A percentile compares a stretch with the other conserved stretches of the same genome.
These are phyloP conservation scores for Suillus alpinus DNA, from an alignment of 768 basidiomycete genomes.

Conservation along the genomic window DNA sequence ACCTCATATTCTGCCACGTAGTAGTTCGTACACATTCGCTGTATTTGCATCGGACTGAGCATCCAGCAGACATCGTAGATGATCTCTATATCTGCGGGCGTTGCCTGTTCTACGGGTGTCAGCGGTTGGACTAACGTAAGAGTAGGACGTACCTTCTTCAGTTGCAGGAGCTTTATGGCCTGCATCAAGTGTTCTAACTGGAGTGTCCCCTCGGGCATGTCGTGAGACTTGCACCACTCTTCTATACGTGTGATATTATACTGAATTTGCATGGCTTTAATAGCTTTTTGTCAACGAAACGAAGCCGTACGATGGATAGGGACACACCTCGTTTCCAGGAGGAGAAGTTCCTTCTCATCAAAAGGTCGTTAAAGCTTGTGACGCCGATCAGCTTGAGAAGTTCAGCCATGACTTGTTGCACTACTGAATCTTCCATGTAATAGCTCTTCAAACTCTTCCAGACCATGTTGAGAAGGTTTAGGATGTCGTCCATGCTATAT, in stretches of 20 bases:
- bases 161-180: constrained; percentile 94
- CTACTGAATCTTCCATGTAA: constrained; percentile 96
- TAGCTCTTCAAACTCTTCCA: constrained; percentile 98
- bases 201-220: constrained; percentile 97
- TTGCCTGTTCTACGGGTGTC: constrained; percentile 52
- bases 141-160: constrained; percentile 77
- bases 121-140: constrained; percentile 2
- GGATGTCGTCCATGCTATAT: constrained; percentile 97
- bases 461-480: constrained; percentile 95
- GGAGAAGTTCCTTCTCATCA: constrained; percentile 98
- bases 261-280: constrained; percentile 97
- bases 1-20: constrained; percentile 99
- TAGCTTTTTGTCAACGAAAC: constrained; percentile 2
- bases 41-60: constrained; percentile 98
- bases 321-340: constrained; percentile 96
- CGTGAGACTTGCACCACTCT: constrained; percentile 99
- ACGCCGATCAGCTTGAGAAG: constrained; percentile 94
- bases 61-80: constrained; percentile 99
- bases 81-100: constrained; percentile 94
- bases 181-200: constrained; percentile 99
- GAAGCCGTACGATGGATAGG: background rate
- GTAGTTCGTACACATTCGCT: constrained; percentile 98
- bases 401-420: constrained; percentile 94
- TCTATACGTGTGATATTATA: constrained; percentile 98
- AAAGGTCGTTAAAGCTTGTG: constrained; percentile 94